A percentile compares a stretch with the other conserved stretches of the same genome.
phyloP scores from a whole-genome alignment of 2,329 filamentous ascomycete species.

The Penicillium concentricum region DNA sequence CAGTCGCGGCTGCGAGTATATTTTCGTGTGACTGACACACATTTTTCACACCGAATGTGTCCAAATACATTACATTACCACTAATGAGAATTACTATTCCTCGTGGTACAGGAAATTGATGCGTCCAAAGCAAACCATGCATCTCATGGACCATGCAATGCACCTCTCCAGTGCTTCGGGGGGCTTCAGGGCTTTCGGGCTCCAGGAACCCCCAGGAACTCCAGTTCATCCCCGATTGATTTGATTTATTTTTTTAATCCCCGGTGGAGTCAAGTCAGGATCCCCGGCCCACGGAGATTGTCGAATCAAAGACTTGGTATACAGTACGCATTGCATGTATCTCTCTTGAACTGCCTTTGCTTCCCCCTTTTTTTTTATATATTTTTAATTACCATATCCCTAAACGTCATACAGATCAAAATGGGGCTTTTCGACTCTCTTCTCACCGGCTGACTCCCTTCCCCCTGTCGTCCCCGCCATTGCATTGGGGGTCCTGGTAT shows the following conservation, averaged over 20 bases:
- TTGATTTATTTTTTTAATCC: background rate
- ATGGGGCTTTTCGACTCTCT: slow-evolving; percentile 1
- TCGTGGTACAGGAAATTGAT: slow-evolving; percentile 12
- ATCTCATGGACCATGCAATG: slow-evolving; percentile 9
- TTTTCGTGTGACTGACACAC: slow-evolving; percentile 7
- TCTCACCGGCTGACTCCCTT: slow-evolving; percentile 8
- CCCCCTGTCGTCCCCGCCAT: slow-evolving; percentile 13
- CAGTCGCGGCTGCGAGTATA: slow-evolving; percentile 25
- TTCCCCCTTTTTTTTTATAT: background rate
- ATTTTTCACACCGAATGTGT: slow-evolving; percentile 9
- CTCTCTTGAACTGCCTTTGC: slow-evolving; percentile 13
- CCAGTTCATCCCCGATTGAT: slow-evolving; percentile 4
- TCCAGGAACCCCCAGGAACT: slow-evolving; percentile 1
- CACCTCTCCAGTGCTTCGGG: slow-evolving; percentile 3
- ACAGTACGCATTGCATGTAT: slow-evolving; percentile 12
- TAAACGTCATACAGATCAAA: slow-evolving; percentile 11
- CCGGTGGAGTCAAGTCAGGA: slow-evolving; percentile 17
- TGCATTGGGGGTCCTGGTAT: slow-evolving; percentile 23
- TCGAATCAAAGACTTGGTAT: slow-evolving; percentile 2
- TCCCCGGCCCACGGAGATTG: slow-evolving; percentile 15
- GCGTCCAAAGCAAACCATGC: slow-evolving; percentile 9
- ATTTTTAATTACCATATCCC: background rate
- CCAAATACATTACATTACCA: slow-evolving; percentile 12
- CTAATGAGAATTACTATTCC: slow-evolving; percentile 8
- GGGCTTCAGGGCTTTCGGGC: background rate